phyloP scores from a whole-genome alignment of 2,329 filamentous ascomycete species.

The Pseudogymnoascus sp. region DNA sequence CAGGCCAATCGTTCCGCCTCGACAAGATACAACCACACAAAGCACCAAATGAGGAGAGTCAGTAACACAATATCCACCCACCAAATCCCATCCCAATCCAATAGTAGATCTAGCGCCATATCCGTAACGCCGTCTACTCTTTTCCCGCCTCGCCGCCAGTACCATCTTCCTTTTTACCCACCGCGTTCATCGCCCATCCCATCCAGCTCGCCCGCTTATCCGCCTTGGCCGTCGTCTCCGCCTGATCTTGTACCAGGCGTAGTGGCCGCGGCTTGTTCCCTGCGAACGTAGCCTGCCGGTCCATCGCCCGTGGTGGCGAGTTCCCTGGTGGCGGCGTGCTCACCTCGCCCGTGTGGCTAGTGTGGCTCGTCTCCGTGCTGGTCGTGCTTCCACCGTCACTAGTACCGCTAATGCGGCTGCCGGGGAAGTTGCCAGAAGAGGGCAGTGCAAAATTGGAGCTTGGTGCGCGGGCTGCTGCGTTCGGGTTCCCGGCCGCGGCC shows the following conservation, averaged over 20 bases:
- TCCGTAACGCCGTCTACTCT: slow-evolving; percentile 8
- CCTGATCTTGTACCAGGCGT: slow-evolving; percentile 75
- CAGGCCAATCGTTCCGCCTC: not conserved
- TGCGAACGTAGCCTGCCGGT: slow-evolving; percentile 51
- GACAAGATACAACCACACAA: slow-evolving; percentile 6
- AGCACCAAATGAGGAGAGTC: slow-evolving; percentile 5
- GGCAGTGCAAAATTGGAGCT: slow-evolving; percentile 37
- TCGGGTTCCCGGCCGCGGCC: slow-evolving; percentile 42
- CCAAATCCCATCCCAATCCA: not conserved
- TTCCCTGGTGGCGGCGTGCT: slow-evolving; percentile 40
- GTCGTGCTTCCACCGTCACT: not conserved
- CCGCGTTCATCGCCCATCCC: slow-evolving; percentile 40
- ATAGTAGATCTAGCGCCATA: slow-evolving; percentile 4
- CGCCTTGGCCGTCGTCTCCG: slow-evolving; percentile 37
- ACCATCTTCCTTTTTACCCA: slow-evolving; percentile 22
- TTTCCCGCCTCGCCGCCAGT: slow-evolving; percentile 3
- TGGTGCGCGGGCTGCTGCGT: slow-evolving; percentile 43
- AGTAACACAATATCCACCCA: slow-evolving; percentile 7
- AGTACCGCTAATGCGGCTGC: slow-evolving; percentile 43
- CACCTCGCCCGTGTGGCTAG: slow-evolving; percentile 57
- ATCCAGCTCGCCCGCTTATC: slow-evolving; percentile 59
- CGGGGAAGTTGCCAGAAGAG: slow-evolving; percentile 58
- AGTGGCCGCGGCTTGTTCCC: slow-evolving; percentile 76
- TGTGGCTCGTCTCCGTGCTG: slow-evolving; percentile 53
- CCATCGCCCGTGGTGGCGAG: slow-evolving; percentile 42